These are phyloP conservation scores for Circinella minor DNA, from an alignment of 371 early-diverging fungal species.

Conservation along the genomic window DNA sequence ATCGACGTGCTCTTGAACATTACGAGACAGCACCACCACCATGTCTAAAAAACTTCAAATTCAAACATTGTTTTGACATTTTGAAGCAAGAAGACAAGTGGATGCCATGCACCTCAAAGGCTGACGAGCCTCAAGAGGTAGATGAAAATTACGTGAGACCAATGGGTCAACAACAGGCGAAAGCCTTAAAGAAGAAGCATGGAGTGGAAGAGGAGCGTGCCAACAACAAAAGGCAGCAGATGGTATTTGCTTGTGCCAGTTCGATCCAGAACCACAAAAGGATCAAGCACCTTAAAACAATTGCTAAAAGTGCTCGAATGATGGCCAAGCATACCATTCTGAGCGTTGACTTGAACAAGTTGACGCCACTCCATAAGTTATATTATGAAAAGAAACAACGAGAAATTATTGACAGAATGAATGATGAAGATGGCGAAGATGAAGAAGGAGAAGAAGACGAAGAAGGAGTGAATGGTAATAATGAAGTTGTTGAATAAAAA, in stretches of 20 bases:
- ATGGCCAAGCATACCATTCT: neutral
- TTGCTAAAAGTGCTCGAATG: neutral
- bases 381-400: neutral
- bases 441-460: too few species aligned
- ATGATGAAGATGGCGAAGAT: neutral
- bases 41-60: neutral
- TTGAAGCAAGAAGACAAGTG: neutral
- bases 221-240: neutral
- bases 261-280: neutral
- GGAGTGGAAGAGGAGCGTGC: neutral
- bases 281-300: neutral
- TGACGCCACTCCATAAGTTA: neutral
- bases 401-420: neutral
- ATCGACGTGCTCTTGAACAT: neutral
- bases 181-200: neutral
- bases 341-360: neutral
- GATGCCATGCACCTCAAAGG: neutral
- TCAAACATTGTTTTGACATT: neutral
- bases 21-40: too few species aligned
- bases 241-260: neutral
- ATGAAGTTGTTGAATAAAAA: too few species aligned
- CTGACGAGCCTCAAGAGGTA: neutral
- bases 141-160: neutral
- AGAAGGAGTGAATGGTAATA: too few species aligned
- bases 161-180: neutral